Conservation (phyloP, 2,329 filamentous ascomycete species). For the Plectosphaerella plurivora region DNA sequence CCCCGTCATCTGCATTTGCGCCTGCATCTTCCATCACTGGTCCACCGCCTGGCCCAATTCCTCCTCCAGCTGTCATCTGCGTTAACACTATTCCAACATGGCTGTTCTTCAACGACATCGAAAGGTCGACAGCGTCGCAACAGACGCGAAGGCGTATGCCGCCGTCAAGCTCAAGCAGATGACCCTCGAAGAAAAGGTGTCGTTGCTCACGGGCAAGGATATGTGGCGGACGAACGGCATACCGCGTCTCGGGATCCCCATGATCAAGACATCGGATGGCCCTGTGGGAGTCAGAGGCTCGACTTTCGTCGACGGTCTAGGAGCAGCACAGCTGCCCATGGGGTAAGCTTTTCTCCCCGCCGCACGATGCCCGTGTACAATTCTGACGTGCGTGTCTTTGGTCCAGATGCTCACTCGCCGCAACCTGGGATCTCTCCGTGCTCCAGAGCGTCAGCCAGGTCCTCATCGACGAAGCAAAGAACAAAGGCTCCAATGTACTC, state of each 20-base stretch:
- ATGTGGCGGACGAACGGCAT: conserved; percentile 13
- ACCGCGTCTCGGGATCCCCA: conserved; percentile 9
- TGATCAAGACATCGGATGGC: conserved; percentile 13
- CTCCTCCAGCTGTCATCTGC: no score
- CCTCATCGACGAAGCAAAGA: conserved; percentile 19
- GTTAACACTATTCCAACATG: no score
- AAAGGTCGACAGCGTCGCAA: no score
- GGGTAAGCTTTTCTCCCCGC: conserved; percentile 8
- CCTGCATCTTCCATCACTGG: no score
- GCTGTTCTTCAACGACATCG: no score
- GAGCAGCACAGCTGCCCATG: conserved; percentile 13
- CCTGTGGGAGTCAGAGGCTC: conserved; percentile 17
- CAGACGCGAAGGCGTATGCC: no score
- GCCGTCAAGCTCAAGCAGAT: no score
- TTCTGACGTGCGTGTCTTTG: conserved; percentile 31
- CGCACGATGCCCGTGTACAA: conserved; percentile 6
- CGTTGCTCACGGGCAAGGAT: conserved; percentile 11
- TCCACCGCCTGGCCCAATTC: no score
- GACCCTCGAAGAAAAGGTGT: conserved; percentile 11
- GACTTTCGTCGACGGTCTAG: conserved; percentile 11
- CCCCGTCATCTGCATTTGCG: no score
- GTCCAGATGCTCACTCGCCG: conserved; percentile 25
- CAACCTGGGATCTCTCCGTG: conserved; percentile 20
- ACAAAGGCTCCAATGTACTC: conserved; percentile 14
- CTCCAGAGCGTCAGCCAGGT: conserved; percentile 16